Percentiles rank a stretch among this genome's conserved stretches.
Evolutionary conservation across 163 green algal genomes (phyloP).

Genomic region (Prototheca stagnorum): DNA sequence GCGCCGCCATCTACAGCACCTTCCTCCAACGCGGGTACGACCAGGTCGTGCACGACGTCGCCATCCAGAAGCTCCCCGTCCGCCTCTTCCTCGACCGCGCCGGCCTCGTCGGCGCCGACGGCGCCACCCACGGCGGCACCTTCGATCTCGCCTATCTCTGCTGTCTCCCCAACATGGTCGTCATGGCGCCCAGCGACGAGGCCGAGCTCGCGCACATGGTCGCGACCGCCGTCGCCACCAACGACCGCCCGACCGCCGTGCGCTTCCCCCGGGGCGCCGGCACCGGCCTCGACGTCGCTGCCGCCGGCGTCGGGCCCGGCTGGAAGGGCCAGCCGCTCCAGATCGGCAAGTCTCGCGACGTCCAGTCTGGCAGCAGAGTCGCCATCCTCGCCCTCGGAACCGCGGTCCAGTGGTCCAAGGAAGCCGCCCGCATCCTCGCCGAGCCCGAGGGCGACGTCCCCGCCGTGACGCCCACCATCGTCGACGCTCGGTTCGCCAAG

Average conservation of each 20-base stretch:
- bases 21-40: constrained; percentile 97
- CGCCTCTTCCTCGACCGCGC: constrained; percentile 97
- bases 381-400: constrained; percentile 83
- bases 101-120: constrained; percentile 91
- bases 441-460: constrained; percentile 6
- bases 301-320: constrained; percentile 42
- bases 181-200: constrained; percentile 88
- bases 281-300: constrained; percentile 75
- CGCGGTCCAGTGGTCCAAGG: constrained; percentile 67
- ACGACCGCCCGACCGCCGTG: constrained; percentile 88
- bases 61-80: constrained; percentile 93
- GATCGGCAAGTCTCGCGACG: constrained; percentile 66
- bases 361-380: constrained; percentile 71
- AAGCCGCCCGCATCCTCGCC: constrained; percentile 70
- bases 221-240: constrained; percentile 72
- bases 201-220: constrained; percentile 95
- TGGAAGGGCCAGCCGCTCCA: constrained; percentile 64
- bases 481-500: constrained; percentile 98
- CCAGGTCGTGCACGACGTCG: constrained; percentile 95
- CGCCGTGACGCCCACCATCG: constrained; percentile 77
- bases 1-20: constrained; percentile 91
- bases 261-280: constrained; percentile 91
- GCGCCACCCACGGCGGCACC: constrained; percentile 87
- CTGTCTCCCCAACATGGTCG: constrained; percentile 82
- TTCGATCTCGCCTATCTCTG: constrained; percentile 97